These are phyloP conservation scores for Cryptococcus sp. DNA, from an alignment of 1,284 basidiomycete species.

Conservation along the genomic window DNA sequence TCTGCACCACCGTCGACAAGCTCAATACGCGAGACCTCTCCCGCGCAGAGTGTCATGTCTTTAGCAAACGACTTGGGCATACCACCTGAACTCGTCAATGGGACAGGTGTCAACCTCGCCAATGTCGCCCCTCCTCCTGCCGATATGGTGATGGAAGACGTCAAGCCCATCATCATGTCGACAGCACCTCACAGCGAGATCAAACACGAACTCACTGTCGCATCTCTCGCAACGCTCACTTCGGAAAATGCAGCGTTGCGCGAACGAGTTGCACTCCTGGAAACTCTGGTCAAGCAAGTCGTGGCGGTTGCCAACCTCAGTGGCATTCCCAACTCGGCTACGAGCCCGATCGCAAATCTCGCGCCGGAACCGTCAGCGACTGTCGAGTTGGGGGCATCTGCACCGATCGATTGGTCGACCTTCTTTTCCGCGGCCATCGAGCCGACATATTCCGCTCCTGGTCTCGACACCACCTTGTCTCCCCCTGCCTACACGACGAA, in stretches of 20 bases:
- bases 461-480: constrained; percentile 37
- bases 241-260: constrained; percentile 41
- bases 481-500: constrained; percentile 27
- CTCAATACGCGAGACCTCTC: constrained; percentile 32
- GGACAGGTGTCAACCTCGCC: constrained; percentile 44
- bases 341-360: neutral
- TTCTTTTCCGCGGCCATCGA: constrained; percentile 15
- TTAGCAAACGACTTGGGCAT: constrained; percentile 42
- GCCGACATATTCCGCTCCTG: constrained; percentile 10
- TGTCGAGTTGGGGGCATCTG: constrained; percentile 1
- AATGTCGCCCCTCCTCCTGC: constrained; percentile 42
- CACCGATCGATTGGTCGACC: constrained; percentile 23
- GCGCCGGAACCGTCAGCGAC: neutral
- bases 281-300: constrained; percentile 48
- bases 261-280: constrained; percentile 42
- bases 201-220: neutral
- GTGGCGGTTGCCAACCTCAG: constrained; percentile 39
- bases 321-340: constrained; percentile 5
- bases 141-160: constrained; percentile 33
- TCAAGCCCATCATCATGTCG: constrained; percentile 24
- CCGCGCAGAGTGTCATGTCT: constrained; percentile 37
- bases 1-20: constrained; percentile 6
- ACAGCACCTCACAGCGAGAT: constrained; percentile 3
- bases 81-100: constrained; percentile 36
- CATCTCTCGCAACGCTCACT: neutral